Percentiles rank a stretch among this genome's conserved stretches.
These are phyloP conservation scores for Ochetophila trinervis DNA, from an alignment of 306 rosid genomes.

Conservation along the genomic window DNA sequence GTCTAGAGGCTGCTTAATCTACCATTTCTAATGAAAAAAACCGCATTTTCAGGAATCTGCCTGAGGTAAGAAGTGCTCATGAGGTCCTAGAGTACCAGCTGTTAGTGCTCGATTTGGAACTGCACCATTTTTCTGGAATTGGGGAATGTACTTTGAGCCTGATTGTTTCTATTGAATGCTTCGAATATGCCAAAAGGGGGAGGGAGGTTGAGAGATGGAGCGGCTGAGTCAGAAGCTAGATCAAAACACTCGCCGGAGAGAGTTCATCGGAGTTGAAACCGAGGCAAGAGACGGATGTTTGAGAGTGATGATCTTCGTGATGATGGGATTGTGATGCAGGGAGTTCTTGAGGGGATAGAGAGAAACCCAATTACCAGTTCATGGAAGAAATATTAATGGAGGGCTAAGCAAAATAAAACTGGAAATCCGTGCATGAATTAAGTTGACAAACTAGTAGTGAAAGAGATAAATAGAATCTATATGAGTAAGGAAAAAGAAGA, in stretches of 20 bases:
- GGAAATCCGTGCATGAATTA: slow-evolving; percentile 40
- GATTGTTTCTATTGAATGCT: slow-evolving; percentile 44
- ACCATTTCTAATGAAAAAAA: neutral
- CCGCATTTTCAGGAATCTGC: slow-evolving; percentile 66
- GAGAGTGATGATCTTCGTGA: slow-evolving; percentile 21
- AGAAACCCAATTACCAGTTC: slow-evolving; percentile 91
- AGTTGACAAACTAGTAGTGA: slow-evolving; percentile 12
- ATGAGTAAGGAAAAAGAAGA: neutral
- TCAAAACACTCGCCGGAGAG: slow-evolving; percentile 53
- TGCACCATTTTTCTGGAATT: slow-evolving; percentile 92
- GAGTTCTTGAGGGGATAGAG: slow-evolving; percentile 75
- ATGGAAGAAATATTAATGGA: slow-evolving; percentile 28
- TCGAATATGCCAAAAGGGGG: slow-evolving; percentile 56
- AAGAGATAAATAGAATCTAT: slow-evolving; percentile 24
- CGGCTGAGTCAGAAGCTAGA: slow-evolving; percentile 42
- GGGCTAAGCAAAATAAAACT: neutral
- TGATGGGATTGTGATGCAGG: slow-evolving; percentile 27
- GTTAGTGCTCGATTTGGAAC: slow-evolving; percentile 98
- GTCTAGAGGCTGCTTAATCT: neutral
- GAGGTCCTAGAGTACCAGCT: slow-evolving; percentile 81
- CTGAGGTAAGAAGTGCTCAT: slow-evolving; percentile 85
- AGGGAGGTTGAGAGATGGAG: slow-evolving; percentile 54
- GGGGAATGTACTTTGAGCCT: slow-evolving; percentile 48
- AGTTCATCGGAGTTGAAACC: slow-evolving; percentile 55
- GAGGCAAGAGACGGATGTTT: slow-evolving; percentile 35